Percentiles rank a stretch among this genome's conserved stretches.
phyloP scores from a whole-genome alignment of 371 early-diverging fungal species.

The Gilbertella persicaria region DNA sequence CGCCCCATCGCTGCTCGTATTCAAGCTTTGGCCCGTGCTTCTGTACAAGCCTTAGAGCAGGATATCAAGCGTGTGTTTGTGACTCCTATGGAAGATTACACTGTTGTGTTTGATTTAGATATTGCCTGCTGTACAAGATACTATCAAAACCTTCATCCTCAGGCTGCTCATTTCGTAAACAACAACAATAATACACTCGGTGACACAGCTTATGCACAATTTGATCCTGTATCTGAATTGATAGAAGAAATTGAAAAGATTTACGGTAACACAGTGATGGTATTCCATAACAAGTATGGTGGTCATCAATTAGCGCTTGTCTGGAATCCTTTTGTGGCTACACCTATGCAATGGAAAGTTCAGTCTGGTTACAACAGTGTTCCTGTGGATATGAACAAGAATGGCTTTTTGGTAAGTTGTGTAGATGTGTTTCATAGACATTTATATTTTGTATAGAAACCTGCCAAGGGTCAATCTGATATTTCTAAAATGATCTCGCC shows the following conservation, averaged over 20 bases:
- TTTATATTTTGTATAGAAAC: constrained; percentile 29
- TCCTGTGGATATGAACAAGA: constrained; percentile 58
- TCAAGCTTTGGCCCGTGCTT: constrained; percentile 63
- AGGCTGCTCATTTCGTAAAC: constrained; percentile 39
- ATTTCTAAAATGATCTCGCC: constrained; percentile 57
- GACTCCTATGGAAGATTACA: constrained; percentile 71
- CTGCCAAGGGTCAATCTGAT: constrained; percentile 42
- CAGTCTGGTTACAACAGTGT: constrained; percentile 61
- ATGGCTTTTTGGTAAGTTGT: constrained; percentile 51
- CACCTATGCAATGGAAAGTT: constrained; percentile 68
- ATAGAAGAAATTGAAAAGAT: constrained; percentile 60
- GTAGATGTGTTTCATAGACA: neutral
- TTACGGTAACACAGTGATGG: constrained; percentile 57
- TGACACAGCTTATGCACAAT: constrained; percentile 47
- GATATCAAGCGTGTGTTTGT: constrained; percentile 59
- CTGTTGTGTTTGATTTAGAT: constrained; percentile 64
- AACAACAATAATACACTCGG: constrained; percentile 37
- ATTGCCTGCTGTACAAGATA: constrained; percentile 60
- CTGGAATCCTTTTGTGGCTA: constrained; percentile 60
- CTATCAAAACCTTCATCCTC: constrained; percentile 56
- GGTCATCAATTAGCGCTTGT: constrained; percentile 76
- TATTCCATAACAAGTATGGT: constrained; percentile 80
- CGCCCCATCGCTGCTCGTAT: constrained; percentile 62
- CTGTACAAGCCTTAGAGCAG: constrained; percentile 41
- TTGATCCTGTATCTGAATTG: constrained; percentile 68